A percentile compares a stretch with the other conserved stretches of the same genome.
Evolutionary conservation across 2,329 filamentous ascomycete genomes (phyloP).

Genomic region (Sporothrix phasma): DNA sequence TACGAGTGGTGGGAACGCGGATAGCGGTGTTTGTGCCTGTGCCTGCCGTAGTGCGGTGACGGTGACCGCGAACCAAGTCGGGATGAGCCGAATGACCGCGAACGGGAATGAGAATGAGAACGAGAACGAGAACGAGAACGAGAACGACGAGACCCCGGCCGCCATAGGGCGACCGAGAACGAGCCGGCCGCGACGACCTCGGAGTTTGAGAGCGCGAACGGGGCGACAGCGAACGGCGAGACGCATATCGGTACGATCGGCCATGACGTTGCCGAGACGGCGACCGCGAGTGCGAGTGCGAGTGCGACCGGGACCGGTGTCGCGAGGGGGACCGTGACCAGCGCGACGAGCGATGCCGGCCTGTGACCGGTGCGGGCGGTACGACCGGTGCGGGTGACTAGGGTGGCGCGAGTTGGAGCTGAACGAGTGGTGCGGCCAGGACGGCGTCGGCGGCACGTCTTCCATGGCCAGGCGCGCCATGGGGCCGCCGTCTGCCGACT

Average conservation of each 20-base stretch:
- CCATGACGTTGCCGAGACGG: not conserved
- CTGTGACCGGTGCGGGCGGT: not conserved
- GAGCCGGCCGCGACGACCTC: not conserved
- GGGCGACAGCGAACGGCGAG: not conserved
- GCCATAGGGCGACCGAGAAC: not conserved
- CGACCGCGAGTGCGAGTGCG: not conserved
- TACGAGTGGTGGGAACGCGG: not conserved
- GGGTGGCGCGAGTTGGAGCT: not conserved
- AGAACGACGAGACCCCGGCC: not conserved
- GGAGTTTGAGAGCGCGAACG: not conserved
- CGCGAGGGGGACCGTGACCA: not conserved
- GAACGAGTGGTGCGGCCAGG: not conserved
- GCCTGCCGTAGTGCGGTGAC: not conserved
- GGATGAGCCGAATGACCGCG: not conserved
- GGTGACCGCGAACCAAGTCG: not conserved
- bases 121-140: not conserved
- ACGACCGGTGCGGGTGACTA: not conserved
- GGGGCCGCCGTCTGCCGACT: not conserved
- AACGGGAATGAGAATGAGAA: not conserved
- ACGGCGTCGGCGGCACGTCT: not conserved
- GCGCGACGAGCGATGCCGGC: not conserved
- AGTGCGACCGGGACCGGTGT: not conserved
- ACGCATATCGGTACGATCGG: not conserved
- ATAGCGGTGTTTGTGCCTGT: not conserved
- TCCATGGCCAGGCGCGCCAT: not conserved